These are phyloP conservation scores for Leccinum subatratum DNA, from an alignment of 1,284 basidiomycete species.

Conservation along the genomic window DNA sequence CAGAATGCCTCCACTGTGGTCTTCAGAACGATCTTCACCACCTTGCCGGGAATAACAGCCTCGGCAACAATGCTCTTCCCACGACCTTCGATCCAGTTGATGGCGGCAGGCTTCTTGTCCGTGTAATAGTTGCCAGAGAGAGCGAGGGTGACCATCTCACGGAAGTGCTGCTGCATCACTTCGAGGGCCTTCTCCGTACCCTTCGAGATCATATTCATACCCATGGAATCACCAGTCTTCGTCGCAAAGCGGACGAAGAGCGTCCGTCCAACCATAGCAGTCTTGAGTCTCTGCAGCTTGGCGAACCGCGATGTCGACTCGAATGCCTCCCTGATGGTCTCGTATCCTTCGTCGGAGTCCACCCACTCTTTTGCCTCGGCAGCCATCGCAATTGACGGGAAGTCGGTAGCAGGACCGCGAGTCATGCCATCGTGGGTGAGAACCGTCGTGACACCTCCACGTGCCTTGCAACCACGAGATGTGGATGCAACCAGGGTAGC, in stretches of 20 bases:
- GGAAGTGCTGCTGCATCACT: constrained; percentile 77
- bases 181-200: constrained; percentile 93
- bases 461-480: constrained; percentile 95
- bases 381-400: constrained; percentile 77
- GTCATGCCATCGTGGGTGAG: constrained; percentile 96
- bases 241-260: constrained; percentile 96
- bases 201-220: constrained; percentile 99
- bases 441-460: constrained; percentile 93
- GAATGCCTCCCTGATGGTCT: constrained; percentile 78
- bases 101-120: too few species aligned
- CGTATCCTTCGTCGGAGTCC: constrained; percentile 78
- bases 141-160: constrained; percentile 90
- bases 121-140: constrained; percentile 97
- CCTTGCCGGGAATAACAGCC: constrained; percentile 83
- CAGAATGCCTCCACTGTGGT: constrained; percentile 89
- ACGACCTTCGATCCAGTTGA: constrained; percentile 99
- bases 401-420: constrained; percentile 95
- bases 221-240: constrained; percentile 97
- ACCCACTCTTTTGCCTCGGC: constrained; percentile 88
- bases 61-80: constrained; percentile 98
- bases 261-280: constrained; percentile 84
- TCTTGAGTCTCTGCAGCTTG: constrained; percentile 76
- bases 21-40: constrained; percentile 91
- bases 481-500: constrained; percentile 97
- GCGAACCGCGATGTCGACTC: constrained; percentile 93